Evolutionary conservation across 2,329 filamentous ascomycete species (phyloP), one percentile per base, ranked within the genome.

Genomic region (Aspergillus unguis): DNA sequence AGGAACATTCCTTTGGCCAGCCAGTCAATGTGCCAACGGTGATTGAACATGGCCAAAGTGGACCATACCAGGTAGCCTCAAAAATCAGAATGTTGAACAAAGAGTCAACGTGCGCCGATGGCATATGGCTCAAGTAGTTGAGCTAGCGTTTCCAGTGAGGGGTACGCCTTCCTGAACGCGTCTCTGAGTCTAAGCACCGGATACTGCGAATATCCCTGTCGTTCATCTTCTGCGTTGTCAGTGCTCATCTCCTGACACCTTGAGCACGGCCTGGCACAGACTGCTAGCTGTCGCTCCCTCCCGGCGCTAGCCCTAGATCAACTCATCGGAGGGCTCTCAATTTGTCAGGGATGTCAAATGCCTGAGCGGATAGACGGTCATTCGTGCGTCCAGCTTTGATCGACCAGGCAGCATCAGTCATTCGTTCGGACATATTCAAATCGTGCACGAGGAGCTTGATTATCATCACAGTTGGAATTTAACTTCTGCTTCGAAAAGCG

Each of bases 321-420:
- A 27, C 17, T 43, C 37, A 29, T 23, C 17, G 17, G 31, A 36
- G 25, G 31, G 6, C 17, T 31, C 8, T 17, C 7, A 17, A 17
- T 10, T 9, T 35, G 23, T n/a, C 25, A 33, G 33, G 36, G 31
- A 27, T 28, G 5, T 50, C 32, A 41, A 53, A 45, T 47, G 49
- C 56, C 50, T 47, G 52, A 55, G 56, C 47, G 48, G 48, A 26
- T 44, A 47, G 49, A 52, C 52, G 47, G 25, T 48, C 35, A 59
- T 52, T 54, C 46, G 46, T 40, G 49, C 49, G 26, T 25, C 44
- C 36, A 32, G 47, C 25, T 38, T 43, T 27, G 57, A 59, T 59
- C 51, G 48, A 52, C 55, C 37, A 40, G 36, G 38, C 48, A 29
- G 47, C 42, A 32, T 50, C 31, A 50, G 54, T 56, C 53, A 49